Base-by-base conservation (phyloP, 1,284 basidiomycete genomes). In the Heterobasidion irregulare region DNA sequence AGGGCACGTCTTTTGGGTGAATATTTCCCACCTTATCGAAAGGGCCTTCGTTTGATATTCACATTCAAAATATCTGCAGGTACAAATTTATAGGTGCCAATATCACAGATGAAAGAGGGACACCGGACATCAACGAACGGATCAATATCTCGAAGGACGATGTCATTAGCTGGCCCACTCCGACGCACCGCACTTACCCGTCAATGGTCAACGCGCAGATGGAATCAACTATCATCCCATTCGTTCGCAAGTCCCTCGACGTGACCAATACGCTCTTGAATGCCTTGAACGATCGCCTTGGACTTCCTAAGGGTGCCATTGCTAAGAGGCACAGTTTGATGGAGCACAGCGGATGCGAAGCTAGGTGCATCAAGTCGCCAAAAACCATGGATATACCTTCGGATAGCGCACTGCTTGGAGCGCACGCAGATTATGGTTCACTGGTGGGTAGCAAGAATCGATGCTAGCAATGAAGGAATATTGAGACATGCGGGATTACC, bases 361-460 rank as follows among this genome's bases (percentile, higher is more conserved):
- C 73, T 36, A 57, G 73, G 45, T 71, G 69, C 58, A 75, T 71
- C 54, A 69, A 66, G 62, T 66, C 61, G 47, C 66, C 64, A 18
- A 16, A 35, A 53, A 59, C 53, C 35, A 58, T 59, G 2, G 62
- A 58, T 0, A 56, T 62, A 7, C 46, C 64, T 4, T 60, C 65
- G 32, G 63, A 64, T 26, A 65, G 64, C 55, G 65, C 62, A 0
- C 65, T 65, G 15, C 54, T 71, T 18, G 68, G 69, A 2, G 65
- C 68, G 8, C 71, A 72, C 53, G 72, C 71, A 0, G 72, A 75
- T 56, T 73, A 72, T 53, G 72, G 72, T 6, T 66, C 67, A 16
- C 53, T 64, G 58, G 65, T 66, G 46, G 45, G 62, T 50, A 3
- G 46, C 18, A 1, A 47, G 46, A 12, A 47, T 16, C 12, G 18